phyloP scores from a whole-genome alignment of 202 grass and related monocot genomes.

The Brachypodium distachyon region DNA sequence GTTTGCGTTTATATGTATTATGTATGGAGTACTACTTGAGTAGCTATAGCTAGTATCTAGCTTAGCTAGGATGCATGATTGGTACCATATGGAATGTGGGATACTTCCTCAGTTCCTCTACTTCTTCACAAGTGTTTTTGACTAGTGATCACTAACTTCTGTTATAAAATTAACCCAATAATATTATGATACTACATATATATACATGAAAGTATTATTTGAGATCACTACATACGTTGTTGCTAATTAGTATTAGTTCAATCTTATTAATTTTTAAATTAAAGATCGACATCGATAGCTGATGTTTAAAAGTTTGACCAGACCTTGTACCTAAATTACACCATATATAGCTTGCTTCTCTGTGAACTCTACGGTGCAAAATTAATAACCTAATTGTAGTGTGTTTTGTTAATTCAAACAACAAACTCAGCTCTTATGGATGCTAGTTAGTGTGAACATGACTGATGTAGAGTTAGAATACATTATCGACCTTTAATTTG shows the following conservation, averaged over 20 bases:
- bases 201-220: background rate
- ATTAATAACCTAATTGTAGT: background rate
- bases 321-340: background rate
- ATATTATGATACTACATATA: background rate
- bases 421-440: background rate
- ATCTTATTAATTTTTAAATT: background rate
- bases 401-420: background rate
- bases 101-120: background rate
- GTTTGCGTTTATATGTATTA: slow-evolving; percentile 9
- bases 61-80: background rate
- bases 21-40: background rate
- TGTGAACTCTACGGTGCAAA: background rate
- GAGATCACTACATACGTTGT: background rate
- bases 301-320: background rate
- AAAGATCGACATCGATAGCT: background rate
- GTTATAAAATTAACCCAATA: background rate
- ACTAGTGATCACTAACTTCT: background rate
- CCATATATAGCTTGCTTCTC: too few relatives aligned
- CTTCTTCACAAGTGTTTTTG: background rate
- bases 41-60: too few relatives aligned
- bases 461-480: background rate
- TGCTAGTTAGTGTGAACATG: background rate
- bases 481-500: background rate
- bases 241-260: background rate
- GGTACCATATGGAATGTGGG: slow-evolving; percentile 15